A percentile compares a stretch with the other conserved stretches of the same genome.
Conservation (phyloP, 163 green algal genomes). For the Volvox carteri region DNA sequence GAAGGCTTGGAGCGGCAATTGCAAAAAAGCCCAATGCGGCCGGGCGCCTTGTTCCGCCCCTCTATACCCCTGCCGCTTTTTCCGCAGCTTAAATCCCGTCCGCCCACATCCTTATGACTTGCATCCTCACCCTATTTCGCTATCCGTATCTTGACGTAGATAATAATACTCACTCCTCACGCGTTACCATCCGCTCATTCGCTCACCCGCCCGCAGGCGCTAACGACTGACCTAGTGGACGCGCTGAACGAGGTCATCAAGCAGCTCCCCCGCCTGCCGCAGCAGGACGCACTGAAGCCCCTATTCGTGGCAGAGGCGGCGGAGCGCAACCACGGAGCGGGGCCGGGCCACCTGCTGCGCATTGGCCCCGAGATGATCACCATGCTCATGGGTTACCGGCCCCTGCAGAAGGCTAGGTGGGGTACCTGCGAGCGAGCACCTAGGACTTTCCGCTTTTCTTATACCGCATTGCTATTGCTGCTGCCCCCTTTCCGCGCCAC, state of each 20-base stretch:
- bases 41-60: too few species aligned
- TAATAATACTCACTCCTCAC: too few species aligned
- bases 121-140: too few species aligned
- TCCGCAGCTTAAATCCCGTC: too few species aligned
- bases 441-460: neutral
- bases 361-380: constrained; percentile 58
- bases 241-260: constrained; percentile 66
- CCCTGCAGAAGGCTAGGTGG: constrained; percentile 54
- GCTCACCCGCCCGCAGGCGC: constrained; percentile 43
- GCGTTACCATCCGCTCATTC: too few species aligned
- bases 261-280: constrained; percentile 70
- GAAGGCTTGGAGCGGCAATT: too few species aligned
- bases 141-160: too few species aligned
- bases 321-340: neutral
- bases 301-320: constrained; percentile 60
- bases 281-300: constrained; percentile 63
- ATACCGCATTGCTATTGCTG: neutral
- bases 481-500: too few species aligned
- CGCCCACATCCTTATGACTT: too few species aligned
- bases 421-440: neutral
- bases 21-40: too few species aligned
- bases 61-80: too few species aligned
- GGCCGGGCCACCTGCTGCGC: constrained; percentile 30
- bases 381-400: constrained; percentile 59
- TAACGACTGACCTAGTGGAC: constrained; percentile 72